Conservation (phyloP, 805 yeast genomes). For the Candida odintsovae region DNA sequence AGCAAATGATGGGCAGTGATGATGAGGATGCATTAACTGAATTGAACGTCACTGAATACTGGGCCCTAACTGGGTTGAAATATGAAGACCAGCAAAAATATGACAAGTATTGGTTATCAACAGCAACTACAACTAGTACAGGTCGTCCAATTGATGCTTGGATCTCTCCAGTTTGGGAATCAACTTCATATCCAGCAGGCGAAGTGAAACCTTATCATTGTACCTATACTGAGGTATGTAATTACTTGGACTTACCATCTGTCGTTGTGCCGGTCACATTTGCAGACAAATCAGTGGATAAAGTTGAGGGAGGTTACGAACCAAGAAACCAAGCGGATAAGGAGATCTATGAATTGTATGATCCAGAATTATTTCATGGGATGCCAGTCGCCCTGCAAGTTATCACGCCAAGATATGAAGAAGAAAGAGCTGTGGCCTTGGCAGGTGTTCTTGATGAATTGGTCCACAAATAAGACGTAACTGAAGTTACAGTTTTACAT, state of each 20-base stretch:
- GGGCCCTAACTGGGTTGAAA: slow-evolving; percentile 34
- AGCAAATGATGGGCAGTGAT: slow-evolving; percentile 25
- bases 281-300: slow-evolving; percentile 31
- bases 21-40: slow-evolving; percentile 6
- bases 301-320: slow-evolving; percentile 13
- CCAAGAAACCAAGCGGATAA: slow-evolving; percentile 27
- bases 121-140: slow-evolving; percentile 27
- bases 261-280: slow-evolving; percentile 39
- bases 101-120: slow-evolving; percentile 33
- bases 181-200: slow-evolving; percentile 35
- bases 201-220: slow-evolving; percentile 32
- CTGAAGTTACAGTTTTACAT: too few species aligned
- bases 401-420: slow-evolving; percentile 49
- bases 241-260: slow-evolving; percentile 36
- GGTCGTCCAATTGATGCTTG: slow-evolving; percentile 43
- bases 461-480: neutral
- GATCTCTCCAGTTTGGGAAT: slow-evolving; percentile 40
- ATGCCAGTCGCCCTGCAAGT: slow-evolving; percentile 55
- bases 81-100: slow-evolving; percentile 29
- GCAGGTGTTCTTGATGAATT: slow-evolving; percentile 4
- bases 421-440: slow-evolving; percentile 33
- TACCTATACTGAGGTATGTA: slow-evolving; percentile 38
- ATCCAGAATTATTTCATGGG: slow-evolving; percentile 40
- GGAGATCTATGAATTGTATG: slow-evolving; percentile 33
- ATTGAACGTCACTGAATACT: slow-evolving; percentile 27